Evolutionary conservation across 2,329 filamentous ascomycete species (phyloP), one percentile per base, ranked within the genome.

Genomic region (Penicillium decumbens): DNA sequence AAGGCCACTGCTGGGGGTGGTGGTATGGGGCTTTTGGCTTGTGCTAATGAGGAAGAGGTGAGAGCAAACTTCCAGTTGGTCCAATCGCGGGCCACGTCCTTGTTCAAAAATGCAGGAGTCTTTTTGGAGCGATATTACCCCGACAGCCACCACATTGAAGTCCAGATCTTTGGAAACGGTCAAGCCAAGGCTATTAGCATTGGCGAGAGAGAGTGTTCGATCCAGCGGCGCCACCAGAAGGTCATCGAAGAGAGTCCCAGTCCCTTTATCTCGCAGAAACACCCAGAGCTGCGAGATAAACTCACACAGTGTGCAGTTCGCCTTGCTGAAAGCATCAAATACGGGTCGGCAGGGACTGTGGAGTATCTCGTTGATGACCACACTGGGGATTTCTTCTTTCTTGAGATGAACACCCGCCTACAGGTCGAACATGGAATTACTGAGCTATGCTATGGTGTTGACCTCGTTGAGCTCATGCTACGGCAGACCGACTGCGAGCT

Each of bases 331-430:
- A 76, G 73, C 0, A 74, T 80, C 50, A 71, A 72, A 3, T 95
- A 95, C 62, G 85, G 87, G n/a, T 89, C 87, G 6, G 90, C 89
- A 7, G 90, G 90, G 1, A 95, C 90, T 0, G 87, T 95, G 18
- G 90, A 95, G 71, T 95, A 91, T 64, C 87, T 95, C 38, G 84
- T 95, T 4, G 89, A 95, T 68, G 87, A 89, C 65, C 83, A 88
- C 60, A 84, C 83, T 5, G 87, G 84, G 41, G 80, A 86, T 38
- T 95, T 93, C 69, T 95, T 79, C 70, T 82, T 81, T 53, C 65
- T 81, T 0, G 79, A 81, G 57, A 80, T 82, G 77, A 82, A 81
- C 56, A 81, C 79, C 1, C 68, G 79, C 40, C 67, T 82, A 2
- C 79, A 82, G 53, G 79, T 82, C 5, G 79, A 82, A 59, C 79